Evolutionary conservation across 139 green algal genomes (phyloP), one percentile per base, ranked within the genome.

Genomic region (Chlamydomonas applanata): DNA sequence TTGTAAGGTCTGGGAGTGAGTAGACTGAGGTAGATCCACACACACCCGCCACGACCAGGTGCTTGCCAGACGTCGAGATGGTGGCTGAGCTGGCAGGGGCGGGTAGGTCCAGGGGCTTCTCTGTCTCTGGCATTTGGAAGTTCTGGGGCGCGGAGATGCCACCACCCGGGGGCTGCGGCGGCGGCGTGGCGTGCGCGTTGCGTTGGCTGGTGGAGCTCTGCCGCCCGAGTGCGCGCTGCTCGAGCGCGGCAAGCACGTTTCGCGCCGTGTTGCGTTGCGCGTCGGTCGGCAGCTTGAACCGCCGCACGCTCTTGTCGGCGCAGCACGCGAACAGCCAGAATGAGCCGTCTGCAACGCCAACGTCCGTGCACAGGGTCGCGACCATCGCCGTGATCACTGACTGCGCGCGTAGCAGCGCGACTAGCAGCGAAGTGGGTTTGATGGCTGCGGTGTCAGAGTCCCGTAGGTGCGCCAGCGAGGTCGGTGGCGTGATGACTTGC

Each of bases 401-500:
- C 62, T 69, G 61, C 24, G 52, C 49, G 4, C 76, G 68, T 45
- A 81, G 33, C 9, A 53, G 34, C 19, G 56, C 76, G 14, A 25
- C 22, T 0, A 71, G 7, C 32, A 81, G 76, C 7, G 69, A 74
- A 20, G 56, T 59, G 27, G 53, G 49, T 5, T 69, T 29, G 44
- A 81, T 73, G 20, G 45, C 27, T 49, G 40, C 40, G 32, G 69
- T 69, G 61, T 81, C 76, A 7, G 35, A 19, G n/a, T n/a, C 24
- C 5, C 67, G 36, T 19, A 60, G 67, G 45, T 52, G 45, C 2
- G 54, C 22, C 44, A 61, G 40, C 30, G 63, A 54, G 4, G 24
- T 59, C n/a, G 66, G 70, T 52, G 77, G 30, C 9, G 63, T 22
- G 17, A 82, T 32, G 19, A 82, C 70, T 32, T 60, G 24, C 49